Conservation (phyloP, 129 eudicot species). For the Mikania micrantha region DNA sequence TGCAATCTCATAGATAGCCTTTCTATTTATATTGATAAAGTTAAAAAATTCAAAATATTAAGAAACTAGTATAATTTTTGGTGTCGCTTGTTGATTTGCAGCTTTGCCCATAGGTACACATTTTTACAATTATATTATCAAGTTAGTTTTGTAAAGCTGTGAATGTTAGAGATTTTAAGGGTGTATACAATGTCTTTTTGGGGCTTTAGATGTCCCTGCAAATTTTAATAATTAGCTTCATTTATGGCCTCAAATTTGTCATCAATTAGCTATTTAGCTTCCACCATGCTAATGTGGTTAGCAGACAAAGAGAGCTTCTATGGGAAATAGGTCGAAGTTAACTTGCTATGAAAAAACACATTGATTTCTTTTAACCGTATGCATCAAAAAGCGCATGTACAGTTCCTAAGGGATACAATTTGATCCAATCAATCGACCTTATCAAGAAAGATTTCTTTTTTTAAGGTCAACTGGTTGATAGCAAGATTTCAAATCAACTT, state of each 20-base stretch:
- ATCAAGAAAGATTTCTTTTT: too few relatives aligned
- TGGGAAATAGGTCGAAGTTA: background rate
- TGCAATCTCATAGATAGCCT: constrained; percentile 33
- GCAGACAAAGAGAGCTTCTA: background rate
- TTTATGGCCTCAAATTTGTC: background rate
- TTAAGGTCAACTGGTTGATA: too few relatives aligned
- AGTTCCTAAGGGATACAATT: too few relatives aligned
- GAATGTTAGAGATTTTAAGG: constrained; percentile 16
- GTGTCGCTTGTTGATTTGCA: constrained; percentile 21
- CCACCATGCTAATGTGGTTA: background rate
- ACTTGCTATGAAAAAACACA: too few relatives aligned
- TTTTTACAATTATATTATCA: constrained; percentile 9
- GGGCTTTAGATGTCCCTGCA: constrained; percentile 9
- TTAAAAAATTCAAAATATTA: background rate
- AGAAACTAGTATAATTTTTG: constrained; percentile 8
- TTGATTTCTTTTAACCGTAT: too few relatives aligned
- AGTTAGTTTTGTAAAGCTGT: constrained; percentile 7
- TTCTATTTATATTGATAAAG: background rate
- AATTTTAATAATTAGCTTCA: background rate
- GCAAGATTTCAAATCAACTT: too few relatives aligned
- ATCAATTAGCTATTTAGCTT: background rate
- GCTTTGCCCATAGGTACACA: constrained; percentile 15
- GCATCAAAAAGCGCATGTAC: too few relatives aligned
- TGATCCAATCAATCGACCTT: too few relatives aligned
- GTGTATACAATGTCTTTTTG: background rate